phyloP scores from a whole-genome alignment of 2,329 filamentous ascomycete species.

The Monilinia fructicola region DNA sequence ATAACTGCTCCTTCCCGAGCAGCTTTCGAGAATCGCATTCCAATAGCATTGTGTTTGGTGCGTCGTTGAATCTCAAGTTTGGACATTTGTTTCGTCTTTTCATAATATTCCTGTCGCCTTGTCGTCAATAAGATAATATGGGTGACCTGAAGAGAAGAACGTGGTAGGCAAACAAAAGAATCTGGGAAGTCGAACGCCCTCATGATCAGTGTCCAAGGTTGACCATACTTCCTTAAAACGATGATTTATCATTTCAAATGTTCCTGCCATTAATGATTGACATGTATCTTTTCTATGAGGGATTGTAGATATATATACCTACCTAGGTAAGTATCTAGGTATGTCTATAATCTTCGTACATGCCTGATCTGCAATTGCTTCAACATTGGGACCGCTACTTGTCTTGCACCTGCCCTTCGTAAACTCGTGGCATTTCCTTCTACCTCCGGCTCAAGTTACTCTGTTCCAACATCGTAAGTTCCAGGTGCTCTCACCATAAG shows the following conservation, averaged over 20 bases:
- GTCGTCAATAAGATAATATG: too few species aligned
- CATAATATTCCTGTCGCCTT: not conserved
- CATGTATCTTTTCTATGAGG: too few species aligned
- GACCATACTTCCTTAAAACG: not conserved
- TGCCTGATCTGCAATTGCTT: conserved; percentile 1
- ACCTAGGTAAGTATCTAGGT: too few species aligned
- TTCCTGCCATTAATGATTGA: not conserved
- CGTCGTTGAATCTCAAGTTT: not conserved
- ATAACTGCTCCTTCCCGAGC: not conserved
- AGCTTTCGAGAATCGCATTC: too few species aligned
- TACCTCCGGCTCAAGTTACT: not conserved
- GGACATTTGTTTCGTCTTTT: not conserved
- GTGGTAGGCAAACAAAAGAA: not conserved
- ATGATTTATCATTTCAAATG: too few species aligned
- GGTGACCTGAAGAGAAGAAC: not conserved
- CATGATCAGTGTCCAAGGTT: not conserved
- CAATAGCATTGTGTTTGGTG: not conserved
- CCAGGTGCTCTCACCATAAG: not conserved
- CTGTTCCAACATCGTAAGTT: not conserved
- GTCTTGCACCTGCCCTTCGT: not conserved
- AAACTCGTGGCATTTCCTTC: not conserved
- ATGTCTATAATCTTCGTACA: not conserved
- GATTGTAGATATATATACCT: not conserved
- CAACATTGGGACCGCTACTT: not conserved
- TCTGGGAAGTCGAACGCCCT: not conserved